Evolutionary conservation across 192 early-diverging fungal species (phyloP).

Genomic region (Piromyces sp.): DNA sequence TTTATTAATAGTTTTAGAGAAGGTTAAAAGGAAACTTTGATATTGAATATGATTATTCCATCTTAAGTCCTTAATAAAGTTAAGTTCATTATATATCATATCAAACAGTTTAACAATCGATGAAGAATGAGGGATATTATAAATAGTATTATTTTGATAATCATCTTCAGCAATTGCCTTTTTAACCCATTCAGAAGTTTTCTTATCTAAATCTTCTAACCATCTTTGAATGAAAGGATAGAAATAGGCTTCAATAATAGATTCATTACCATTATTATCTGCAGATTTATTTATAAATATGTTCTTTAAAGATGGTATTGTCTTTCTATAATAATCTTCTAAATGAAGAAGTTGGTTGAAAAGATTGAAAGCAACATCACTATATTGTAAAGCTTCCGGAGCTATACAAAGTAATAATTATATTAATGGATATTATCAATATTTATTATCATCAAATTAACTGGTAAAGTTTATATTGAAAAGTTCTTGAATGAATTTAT

Average conservation of each 20-base stretch:
- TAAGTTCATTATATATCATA: slow-evolving; percentile 52
- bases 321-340: background rate
- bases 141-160: background rate
- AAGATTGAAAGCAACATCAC: background rate
- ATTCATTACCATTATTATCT: background rate
- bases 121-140: slow-evolving; percentile 35
- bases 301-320: background rate
- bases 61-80: slow-evolving; percentile 47
- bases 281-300: background rate
- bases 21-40: slow-evolving; percentile 39
- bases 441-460: slow-evolving; percentile 23
- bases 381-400: background rate
- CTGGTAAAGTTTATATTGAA: slow-evolving; percentile 23
- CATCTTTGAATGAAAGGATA: slow-evolving; percentile 45
- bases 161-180: slow-evolving; percentile 43
- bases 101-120: slow-evolving; percentile 66
- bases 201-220: slow-evolving; percentile 37
- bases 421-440: too few relatives aligned
- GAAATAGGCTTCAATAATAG: slow-evolving; percentile 47
- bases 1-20: slow-evolving; percentile 24
- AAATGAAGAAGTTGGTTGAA: background rate
- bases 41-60: slow-evolving; percentile 39
- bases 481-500: slow-evolving; percentile 11
- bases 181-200: slow-evolving; percentile 50
- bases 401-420: too few relatives aligned